phyloP scores from a whole-genome alignment of 2,329 filamentous ascomycete genomes.

The Curvularia spicifera region DNA sequence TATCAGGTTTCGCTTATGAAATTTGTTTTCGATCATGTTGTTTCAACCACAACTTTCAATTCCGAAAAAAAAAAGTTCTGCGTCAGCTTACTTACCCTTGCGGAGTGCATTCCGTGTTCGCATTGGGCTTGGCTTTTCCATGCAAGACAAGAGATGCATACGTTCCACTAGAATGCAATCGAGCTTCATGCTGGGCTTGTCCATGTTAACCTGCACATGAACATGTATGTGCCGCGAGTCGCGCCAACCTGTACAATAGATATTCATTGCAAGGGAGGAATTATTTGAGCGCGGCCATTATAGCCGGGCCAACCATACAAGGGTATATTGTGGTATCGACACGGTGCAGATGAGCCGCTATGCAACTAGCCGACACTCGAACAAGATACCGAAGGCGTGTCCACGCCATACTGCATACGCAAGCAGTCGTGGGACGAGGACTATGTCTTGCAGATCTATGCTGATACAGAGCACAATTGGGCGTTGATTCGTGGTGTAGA shows the following conservation, averaged over 20 bases:
- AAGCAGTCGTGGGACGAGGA: slow-evolving; percentile 1
- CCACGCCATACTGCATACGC: slow-evolving; percentile 2
- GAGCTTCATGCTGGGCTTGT: not conserved
- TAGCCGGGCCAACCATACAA: slow-evolving; percentile 3
- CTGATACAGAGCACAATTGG: not conserved
- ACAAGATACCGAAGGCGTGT: slow-evolving; percentile 1
- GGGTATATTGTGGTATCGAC: not conserved
- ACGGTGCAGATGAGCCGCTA: slow-evolving; percentile 3
- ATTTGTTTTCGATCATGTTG: not conserved
- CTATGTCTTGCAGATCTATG: slow-evolving; percentile 3
- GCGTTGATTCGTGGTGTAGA: not conserved
- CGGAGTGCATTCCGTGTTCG: not conserved
- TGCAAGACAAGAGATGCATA: not conserved
- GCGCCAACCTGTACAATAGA: not conserved
- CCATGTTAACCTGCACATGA: not conserved
- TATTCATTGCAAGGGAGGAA: not conserved
- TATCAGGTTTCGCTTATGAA: not conserved
- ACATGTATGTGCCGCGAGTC: slow-evolving; percentile 4
- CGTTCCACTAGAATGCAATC: not conserved
- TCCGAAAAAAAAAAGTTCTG: not conserved
- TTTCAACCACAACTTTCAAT: not conserved
- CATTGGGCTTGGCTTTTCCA: not conserved
- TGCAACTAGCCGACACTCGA: not conserved
- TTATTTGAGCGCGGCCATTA: not conserved
- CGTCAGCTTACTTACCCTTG: not conserved